A percentile compares a stretch with the other conserved stretches of the same genome.
Conservation (phyloP, 176 grass and related monocot genomes). For the Lolium rigidum region DNA sequence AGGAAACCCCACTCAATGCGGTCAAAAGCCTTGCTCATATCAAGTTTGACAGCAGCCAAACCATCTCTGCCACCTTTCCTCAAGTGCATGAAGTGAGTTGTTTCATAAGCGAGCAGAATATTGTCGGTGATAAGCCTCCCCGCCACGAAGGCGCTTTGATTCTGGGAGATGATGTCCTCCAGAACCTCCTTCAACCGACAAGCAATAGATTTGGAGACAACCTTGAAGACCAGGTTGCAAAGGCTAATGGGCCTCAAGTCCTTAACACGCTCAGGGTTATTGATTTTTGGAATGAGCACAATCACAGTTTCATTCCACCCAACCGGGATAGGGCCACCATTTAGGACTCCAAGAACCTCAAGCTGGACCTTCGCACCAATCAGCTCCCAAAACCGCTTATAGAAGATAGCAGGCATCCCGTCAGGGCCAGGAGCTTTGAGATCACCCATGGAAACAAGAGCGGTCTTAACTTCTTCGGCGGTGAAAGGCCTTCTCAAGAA, state of each 20-base stretch:
- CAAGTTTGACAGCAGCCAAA: neutral
- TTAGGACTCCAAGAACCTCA: neutral
- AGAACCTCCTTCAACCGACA: neutral
- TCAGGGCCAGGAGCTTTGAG: neutral
- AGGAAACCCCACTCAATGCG: neutral
- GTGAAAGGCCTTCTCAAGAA: too few relatives aligned
- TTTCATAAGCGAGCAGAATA: neutral
- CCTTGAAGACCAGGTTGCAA: neutral
- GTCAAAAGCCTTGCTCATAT: neutral
- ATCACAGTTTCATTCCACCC: neutral
- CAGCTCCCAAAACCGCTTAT: neutral
- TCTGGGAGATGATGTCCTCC: neutral
- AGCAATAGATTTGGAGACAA: neutral
- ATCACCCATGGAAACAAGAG: neutral
- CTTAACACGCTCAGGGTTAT: neutral
- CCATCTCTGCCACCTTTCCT: neutral
- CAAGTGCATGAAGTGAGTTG: neutral
- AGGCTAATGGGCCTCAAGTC: neutral
- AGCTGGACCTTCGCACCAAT: too few relatives aligned
- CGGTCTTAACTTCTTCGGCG: neutral
- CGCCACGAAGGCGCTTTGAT: neutral
- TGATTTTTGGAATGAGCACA: neutral
- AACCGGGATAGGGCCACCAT: neutral
- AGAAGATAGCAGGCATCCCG: neutral
- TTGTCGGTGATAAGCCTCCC: neutral